phyloP scores from a whole-genome alignment of 2,329 filamentous ascomycete species.

The Mycocentrospora acerina region DNA sequence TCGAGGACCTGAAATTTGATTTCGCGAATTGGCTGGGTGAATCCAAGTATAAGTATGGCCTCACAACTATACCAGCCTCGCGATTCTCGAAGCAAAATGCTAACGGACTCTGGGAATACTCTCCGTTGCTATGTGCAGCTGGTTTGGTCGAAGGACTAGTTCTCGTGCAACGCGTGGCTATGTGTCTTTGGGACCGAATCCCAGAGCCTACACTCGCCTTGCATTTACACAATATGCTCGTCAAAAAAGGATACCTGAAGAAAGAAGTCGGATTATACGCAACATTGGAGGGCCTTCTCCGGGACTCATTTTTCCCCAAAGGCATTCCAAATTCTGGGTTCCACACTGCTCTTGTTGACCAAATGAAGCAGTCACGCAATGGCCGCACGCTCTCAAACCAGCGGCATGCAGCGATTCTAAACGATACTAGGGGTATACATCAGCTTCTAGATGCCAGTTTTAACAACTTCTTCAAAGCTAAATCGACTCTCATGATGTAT shows the following conservation, averaged over 20 bases:
- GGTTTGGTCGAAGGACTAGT: slow-evolving; percentile 50
- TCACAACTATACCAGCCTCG: slow-evolving; percentile 43
- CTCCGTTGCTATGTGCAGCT: slow-evolving; percentile 52
- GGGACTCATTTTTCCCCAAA: slow-evolving; percentile 14
- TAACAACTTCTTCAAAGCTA: slow-evolving; percentile 11
- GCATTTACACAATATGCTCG: slow-evolving; percentile 54
- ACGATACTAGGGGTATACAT: slow-evolving; percentile 8
- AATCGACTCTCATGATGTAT: slow-evolving; percentile 15
- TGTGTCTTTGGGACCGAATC: slow-evolving; percentile 45
- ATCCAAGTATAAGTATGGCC: slow-evolving; percentile 39
- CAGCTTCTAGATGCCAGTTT: slow-evolving; percentile 10
- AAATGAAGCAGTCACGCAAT: slow-evolving; percentile 1
- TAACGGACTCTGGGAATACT: slow-evolving; percentile 54
- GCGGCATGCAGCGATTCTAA: slow-evolving; percentile 7
- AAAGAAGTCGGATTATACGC: slow-evolving; percentile 37
- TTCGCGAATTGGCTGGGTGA: slow-evolving; percentile 45
- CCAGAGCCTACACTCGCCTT: slow-evolving; percentile 45
- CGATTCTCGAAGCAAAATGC: slow-evolving; percentile 45
- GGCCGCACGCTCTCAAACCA: slow-evolving; percentile 4
- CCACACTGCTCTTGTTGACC: slow-evolving; percentile 4
- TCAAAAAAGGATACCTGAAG: slow-evolving; percentile 45
- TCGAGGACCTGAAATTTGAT: slow-evolving; percentile 29
- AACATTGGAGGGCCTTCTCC: slow-evolving; percentile 19
- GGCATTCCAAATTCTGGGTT: slow-evolving; percentile 8
- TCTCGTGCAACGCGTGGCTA: slow-evolving; percentile 36